Conservation (phyloP, 495 filamentous ascomycete genomes). For the Beverwykella pulmonaria region DNA sequence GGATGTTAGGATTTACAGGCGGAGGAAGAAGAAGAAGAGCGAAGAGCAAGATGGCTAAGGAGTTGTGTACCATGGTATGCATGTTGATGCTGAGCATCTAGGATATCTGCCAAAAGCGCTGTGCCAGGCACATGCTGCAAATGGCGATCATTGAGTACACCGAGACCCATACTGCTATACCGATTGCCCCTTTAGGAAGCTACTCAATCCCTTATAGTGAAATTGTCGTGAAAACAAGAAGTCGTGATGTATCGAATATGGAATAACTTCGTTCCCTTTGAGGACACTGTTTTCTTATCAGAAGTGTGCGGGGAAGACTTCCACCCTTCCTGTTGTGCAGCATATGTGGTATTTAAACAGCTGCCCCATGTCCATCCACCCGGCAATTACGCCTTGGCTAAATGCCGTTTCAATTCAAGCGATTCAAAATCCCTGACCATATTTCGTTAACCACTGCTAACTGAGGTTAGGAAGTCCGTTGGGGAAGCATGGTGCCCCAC, state of each 20-base stretch:
- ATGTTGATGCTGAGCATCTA: constrained; percentile 13
- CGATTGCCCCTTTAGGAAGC: too few species aligned
- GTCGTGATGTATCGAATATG: too few species aligned
- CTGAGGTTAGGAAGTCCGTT: neutral
- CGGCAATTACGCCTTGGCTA: constrained; percentile 1
- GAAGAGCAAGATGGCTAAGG: neutral
- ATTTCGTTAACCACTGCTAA: neutral
- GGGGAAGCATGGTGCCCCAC: constrained; percentile 6
- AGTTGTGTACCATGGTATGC: constrained; percentile 20
- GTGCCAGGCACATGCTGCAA: constrained; percentile 33
- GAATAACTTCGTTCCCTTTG: too few species aligned
- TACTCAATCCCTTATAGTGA: too few species aligned
- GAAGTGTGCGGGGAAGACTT: too few species aligned
- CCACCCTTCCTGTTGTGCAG: too few species aligned
- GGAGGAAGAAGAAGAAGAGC: neutral
- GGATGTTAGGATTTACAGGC: neutral
- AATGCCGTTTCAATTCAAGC: constrained; percentile 1
- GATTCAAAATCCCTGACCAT: neutral
- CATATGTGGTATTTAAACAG: neutral
- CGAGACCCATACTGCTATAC: constrained; percentile 25
- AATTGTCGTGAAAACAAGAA: too few species aligned
- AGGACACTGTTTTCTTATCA: too few species aligned
- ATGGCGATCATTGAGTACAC: constrained; percentile 26
- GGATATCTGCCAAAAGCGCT: constrained; percentile 35
- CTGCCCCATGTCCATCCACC: neutral